Percentiles rank a stretch among this genome's conserved stretches.
Conservation (phyloP, 2,329 filamentous ascomycete genomes). For the Alternaria sp. region DNA sequence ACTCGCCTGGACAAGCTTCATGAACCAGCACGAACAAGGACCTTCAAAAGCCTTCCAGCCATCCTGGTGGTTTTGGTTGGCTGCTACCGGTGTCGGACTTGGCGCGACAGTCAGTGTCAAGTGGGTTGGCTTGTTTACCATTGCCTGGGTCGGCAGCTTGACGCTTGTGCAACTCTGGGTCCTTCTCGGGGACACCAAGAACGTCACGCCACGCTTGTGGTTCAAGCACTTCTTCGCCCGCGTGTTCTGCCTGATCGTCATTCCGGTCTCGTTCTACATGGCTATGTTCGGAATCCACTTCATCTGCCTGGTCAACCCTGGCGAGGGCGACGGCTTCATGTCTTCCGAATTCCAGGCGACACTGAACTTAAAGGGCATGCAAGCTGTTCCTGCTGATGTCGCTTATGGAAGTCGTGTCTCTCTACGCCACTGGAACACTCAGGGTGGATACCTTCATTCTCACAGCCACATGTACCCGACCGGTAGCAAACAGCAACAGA, state of each 20-base stretch:
- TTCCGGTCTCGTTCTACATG: conserved; percentile 91
- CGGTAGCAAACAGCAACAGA: conserved; percentile 97
- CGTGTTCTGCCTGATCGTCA: conserved; percentile 87
- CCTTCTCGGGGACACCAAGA: conserved; percentile 85
- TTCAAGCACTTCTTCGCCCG: conserved; percentile 94
- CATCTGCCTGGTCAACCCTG: conserved; percentile 88
- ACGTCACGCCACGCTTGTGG: conserved; percentile 84
- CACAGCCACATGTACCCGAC: conserved; percentile 97
- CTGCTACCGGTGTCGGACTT: conserved; percentile 82
- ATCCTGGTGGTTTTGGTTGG: conserved; percentile 98
- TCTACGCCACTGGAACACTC: conserved; percentile 94
- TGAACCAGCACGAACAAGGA: conserved; percentile 94
- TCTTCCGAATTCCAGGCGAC: conserved; percentile 99
- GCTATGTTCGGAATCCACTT: conserved; percentile 98
- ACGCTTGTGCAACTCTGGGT: conserved; percentile 95
- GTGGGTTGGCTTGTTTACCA: conserved; percentile 98
- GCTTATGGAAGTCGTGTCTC: conserved; percentile 85
- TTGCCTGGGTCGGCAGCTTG: conserved; percentile 94
- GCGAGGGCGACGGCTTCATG: conserved; percentile 99
- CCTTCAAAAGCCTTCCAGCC: conserved; percentile 85
- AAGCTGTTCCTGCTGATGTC: conserved; percentile 91
- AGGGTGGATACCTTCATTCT: conserved; percentile 96
- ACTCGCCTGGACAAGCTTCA: conserved; percentile 89
- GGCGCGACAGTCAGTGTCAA: conserved; percentile 95
- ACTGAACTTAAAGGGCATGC: conserved; percentile 95